These are phyloP conservation scores for Kodamaea kaohsiungensis DNA, from an alignment of 805 yeast species.

Conservation along the genomic window DNA sequence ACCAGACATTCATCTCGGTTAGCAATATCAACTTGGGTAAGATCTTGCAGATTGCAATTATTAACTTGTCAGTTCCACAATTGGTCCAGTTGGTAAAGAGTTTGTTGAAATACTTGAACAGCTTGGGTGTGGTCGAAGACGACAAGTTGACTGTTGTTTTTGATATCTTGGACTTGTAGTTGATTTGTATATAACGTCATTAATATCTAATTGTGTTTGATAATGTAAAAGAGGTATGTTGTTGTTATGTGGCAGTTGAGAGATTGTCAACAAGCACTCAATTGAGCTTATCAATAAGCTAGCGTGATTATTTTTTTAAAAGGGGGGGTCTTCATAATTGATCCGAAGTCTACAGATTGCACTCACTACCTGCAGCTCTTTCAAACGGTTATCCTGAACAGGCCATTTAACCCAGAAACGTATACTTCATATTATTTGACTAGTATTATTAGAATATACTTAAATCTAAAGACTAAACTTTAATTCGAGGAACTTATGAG, in stretches of 20 bases:
- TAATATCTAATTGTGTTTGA: conserved; percentile 1
- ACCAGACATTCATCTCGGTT: conserved; percentile 84
- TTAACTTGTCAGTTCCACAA: conserved; percentile 66
- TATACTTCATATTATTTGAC: background rate
- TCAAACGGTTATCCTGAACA: no score
- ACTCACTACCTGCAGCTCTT: no score
- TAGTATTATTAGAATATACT: background rate
- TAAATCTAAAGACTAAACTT: background rate
- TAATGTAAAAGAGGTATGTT: background rate
- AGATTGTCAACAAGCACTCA: no score
- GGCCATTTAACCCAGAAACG: background rate
- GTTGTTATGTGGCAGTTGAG: background rate
- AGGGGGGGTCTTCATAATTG: no score
- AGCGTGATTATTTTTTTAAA: no score
- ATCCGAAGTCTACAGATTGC: no score
- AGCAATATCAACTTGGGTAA: conserved; percentile 72
- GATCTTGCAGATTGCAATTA: conserved; percentile 71
- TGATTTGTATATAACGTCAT: background rate
- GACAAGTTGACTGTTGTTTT: conserved; percentile 28
- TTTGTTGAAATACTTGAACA: conserved; percentile 54
- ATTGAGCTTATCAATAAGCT: no score
- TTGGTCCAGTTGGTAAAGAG: conserved; percentile 61
- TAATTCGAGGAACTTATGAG: background rate
- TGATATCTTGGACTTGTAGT: conserved; percentile 28
- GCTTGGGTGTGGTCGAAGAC: conserved; percentile 29